Conservation (phyloP, 441 rosid genomes). For the Isatis lusitanica region DNA sequence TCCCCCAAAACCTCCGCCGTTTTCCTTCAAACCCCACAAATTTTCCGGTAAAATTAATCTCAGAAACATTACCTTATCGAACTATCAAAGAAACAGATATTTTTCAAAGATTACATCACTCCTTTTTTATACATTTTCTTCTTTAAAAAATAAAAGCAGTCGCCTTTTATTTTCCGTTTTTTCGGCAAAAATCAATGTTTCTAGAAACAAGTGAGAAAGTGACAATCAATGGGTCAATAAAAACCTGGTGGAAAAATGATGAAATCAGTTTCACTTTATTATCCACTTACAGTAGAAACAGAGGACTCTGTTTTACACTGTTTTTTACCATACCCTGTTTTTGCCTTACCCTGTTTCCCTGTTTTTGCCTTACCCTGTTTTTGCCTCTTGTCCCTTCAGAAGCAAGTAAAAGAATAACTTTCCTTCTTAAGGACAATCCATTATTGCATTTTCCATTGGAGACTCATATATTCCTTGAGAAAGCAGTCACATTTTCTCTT, state of each 20-base stretch:
- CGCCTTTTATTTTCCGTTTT: background rate
- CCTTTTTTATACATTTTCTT: background rate
- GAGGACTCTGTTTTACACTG: background rate
- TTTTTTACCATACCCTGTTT: background rate
- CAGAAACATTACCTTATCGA: background rate
- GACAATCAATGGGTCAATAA: background rate
- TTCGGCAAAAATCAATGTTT: background rate
- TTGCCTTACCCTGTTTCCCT: too few relatives aligned
- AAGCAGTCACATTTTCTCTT: background rate
- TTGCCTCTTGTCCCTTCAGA: background rate
- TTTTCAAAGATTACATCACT: background rate
- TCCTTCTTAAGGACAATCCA: background rate
- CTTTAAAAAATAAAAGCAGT: background rate
- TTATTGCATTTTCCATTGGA: background rate
- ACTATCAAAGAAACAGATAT: background rate
- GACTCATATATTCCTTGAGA: background rate
- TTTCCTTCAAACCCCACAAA: constrained; percentile 44
- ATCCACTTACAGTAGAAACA: constrained; percentile 1
- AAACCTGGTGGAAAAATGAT: background rate
- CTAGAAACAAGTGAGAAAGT: background rate
- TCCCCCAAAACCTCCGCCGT: constrained; percentile 48
- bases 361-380: background rate
- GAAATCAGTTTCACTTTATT: too few relatives aligned
- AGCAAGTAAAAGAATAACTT: background rate
- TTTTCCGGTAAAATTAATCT: constrained; percentile 51